phyloP scores from a whole-genome alignment of 2,329 filamentous ascomycete species.

The Aspergillus novofumigatus region DNA sequence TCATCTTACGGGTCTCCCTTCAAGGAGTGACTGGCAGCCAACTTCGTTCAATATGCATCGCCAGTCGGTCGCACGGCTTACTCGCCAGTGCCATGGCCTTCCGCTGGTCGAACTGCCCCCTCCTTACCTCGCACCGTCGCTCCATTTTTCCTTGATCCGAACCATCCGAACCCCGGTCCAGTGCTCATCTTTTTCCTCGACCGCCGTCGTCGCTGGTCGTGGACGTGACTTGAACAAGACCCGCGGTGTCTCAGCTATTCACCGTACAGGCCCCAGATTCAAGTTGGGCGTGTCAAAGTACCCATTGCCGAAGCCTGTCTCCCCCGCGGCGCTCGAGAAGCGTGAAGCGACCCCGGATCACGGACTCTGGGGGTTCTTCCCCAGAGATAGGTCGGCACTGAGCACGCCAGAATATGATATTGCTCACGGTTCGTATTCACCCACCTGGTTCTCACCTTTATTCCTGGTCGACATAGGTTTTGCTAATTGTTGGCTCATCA shows the following conservation, averaged over 20 bases:
- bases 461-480: neutral
- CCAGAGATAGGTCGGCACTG: conserved; percentile 63
- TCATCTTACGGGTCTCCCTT: conserved; percentile 9
- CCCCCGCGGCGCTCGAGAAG: conserved; percentile 47
- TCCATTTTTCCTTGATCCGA: conserved; percentile 33
- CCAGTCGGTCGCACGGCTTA: conserved; percentile 30
- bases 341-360: conserved; percentile 66
- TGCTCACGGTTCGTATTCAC: conserved; percentile 56
- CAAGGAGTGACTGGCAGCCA: conserved; percentile 5
- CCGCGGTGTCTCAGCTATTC: conserved; percentile 77
- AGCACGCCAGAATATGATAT: conserved; percentile 66
- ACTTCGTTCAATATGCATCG: conserved; percentile 32
- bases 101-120: conserved; percentile 39
- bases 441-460: neutral
- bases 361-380: conserved; percentile 91
- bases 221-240: conserved; percentile 71
- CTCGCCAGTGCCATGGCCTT: conserved; percentile 29
- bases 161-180: conserved; percentile 28
- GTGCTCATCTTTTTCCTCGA: conserved; percentile 50
- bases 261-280: conserved; percentile 69
- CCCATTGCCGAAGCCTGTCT: conserved; percentile 67
- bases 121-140: conserved; percentile 41
- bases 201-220: conserved; percentile 46
- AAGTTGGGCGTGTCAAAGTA: conserved; percentile 70
- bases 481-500: conserved; percentile 11